Evolutionary conservation across 352 stramenopile genomes (phyloP).

Genomic region (Pythium sukuiense): DNA sequence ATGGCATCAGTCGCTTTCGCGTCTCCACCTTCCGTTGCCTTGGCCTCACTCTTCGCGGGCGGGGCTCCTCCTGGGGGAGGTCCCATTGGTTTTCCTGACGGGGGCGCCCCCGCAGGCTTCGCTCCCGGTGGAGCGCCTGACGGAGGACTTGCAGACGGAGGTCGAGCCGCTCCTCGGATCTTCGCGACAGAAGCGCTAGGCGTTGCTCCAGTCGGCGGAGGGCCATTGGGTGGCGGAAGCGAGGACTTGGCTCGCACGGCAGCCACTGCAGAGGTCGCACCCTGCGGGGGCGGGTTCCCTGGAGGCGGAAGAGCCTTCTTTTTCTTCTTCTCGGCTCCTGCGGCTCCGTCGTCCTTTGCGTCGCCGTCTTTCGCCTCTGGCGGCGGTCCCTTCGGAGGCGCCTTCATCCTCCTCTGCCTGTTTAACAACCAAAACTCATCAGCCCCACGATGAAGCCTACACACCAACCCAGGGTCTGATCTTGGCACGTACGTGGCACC

Average conservation of each 20-base stretch:
- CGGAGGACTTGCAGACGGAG: constrained; percentile 39
- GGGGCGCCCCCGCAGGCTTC: constrained; percentile 13
- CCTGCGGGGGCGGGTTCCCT: constrained; percentile 63
- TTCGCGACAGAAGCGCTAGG: constrained; percentile 72
- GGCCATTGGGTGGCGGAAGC: constrained; percentile 58
- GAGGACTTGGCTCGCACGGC: constrained; percentile 68
- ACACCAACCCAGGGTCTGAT: too few relatives aligned
- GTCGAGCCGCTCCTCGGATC: constrained; percentile 60
- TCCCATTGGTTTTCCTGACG: background rate
- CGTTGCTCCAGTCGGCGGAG: constrained; percentile 45
- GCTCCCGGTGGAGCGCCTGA: constrained; percentile 21
- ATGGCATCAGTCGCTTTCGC: background rate
- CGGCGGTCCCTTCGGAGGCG: constrained; percentile 25
- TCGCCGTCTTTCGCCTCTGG: constrained; percentile 26
- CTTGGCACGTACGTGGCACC: constrained; percentile 14
- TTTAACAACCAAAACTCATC: background rate
- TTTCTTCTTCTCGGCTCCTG: constrained; percentile 40
- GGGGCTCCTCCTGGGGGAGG: constrained; percentile 23
- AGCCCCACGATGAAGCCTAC: background rate
- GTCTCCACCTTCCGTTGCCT: constrained; percentile 10
- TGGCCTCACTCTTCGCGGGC: constrained; percentile 27
- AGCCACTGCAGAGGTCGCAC: constrained; percentile 51
- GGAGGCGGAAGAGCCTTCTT: constrained; percentile 73
- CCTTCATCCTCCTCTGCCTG: constrained; percentile 20
- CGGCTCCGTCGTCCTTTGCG: constrained; percentile 19